Evolutionary conservation across 1,139 yeast genomes (phyloP), one percentile per base, ranked within the genome.

Genomic region (Geotrichum candidum): DNA sequence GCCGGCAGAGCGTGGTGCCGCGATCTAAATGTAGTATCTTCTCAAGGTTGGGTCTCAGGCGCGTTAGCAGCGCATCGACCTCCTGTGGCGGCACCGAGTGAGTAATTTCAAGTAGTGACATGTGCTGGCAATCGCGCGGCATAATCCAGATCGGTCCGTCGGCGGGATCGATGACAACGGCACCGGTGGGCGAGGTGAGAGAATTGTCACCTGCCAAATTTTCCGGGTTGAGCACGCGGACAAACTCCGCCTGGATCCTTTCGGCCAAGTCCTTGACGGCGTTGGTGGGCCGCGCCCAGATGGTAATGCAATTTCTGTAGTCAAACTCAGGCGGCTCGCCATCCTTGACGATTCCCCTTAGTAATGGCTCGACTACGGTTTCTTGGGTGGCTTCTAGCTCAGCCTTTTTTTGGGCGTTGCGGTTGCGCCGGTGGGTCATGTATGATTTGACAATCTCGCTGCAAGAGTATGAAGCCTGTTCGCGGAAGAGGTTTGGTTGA

Each of bases 201-300:
- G 38, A 23, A 3, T 38, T 41, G 13, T 38, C 15, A 13, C 51
- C 41, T 5, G 18, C 29, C 1, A 58, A 35, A 31, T 46, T 27
- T 7, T 23, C 38, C 9, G 52, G 54, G 48, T 58, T 53, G 3
- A 60, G 31, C 11, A 54, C 53, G 3, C 51, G 29, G 27, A 65
- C 31, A 3, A 68, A 65, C 52, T 57, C 51, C 2, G 48, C 27
- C 54, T 69, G 71, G 9, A 68, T 61, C 7, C 18, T 35, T 10
- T 46, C 51, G 29, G 68, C 63, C 18, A 67, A 61, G 50, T 64
- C 63, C 46, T 57, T 59, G 29, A 69, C 68, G 10, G 52, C 61
- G 1, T 55, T n/a, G 1, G 70, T 62, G 11, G 71, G 71, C 6
- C 71, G 55, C n/a, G 66, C 67, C 68, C 70, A 66, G 22, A 69